These are phyloP conservation scores for Solanum rostratum DNA, from an alignment of 257 asterid genomes.

Conservation along the genomic window DNA sequence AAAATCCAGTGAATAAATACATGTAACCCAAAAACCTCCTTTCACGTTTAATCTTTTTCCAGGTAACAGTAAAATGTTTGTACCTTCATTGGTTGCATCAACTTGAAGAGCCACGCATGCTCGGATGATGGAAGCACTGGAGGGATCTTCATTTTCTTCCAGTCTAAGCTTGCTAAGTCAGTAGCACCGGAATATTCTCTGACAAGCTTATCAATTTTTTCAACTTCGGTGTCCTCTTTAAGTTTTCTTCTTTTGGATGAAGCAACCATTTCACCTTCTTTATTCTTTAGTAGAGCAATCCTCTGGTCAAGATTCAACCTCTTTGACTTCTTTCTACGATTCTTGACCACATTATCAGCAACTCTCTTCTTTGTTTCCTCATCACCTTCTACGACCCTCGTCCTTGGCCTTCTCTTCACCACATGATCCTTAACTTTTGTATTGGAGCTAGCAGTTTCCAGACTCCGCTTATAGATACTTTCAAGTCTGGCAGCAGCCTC, in stretches of 20 bases:
- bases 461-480: conserved; percentile 43
- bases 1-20: background rate
- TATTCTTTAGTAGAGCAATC: conserved; percentile 38
- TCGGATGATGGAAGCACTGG: conserved; percentile 74
- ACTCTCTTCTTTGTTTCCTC: conserved; percentile 17
- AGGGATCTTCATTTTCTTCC: conserved; percentile 89
- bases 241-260: conserved; percentile 14
- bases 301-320: conserved; percentile 74
- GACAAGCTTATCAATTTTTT: conserved; percentile 50
- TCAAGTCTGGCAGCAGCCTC: conserved; percentile 83
- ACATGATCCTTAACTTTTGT: conserved; percentile 23
- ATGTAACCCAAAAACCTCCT: background rate
- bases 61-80: background rate
- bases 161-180: conserved; percentile 49
- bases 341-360: conserved; percentile 30
- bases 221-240: conserved; percentile 27
- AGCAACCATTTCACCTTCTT: conserved; percentile 26
- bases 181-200: conserved; percentile 56
- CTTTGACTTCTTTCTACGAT: conserved; percentile 30
- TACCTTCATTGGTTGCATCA: conserved; percentile 92
- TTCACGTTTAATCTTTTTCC: background rate
- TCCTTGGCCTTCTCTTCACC: conserved; percentile 27
- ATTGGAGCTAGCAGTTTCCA: conserved; percentile 25
- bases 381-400: conserved; percentile 28
- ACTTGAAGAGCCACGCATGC: conserved; percentile 67